Evolutionary conservation across 1,139 yeast species (phyloP).

Genomic region (Hanseniaspora uvarum): DNA sequence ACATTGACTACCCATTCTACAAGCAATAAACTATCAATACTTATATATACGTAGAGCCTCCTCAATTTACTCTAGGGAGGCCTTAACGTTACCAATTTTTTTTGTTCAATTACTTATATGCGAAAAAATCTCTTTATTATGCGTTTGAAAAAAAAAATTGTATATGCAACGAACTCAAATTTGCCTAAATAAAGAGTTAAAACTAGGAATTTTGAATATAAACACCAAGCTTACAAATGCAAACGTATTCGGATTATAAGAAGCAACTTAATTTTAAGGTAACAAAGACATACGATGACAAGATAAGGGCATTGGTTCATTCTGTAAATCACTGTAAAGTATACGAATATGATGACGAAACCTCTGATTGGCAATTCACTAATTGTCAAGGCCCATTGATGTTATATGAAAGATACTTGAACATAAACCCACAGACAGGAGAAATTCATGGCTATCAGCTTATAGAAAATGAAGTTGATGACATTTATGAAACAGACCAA

Average conservation of each 20-base stretch:
- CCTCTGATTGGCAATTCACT: constrained; percentile 70
- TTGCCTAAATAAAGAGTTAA: too few relatives aligned
- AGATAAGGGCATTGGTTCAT: constrained; percentile 60
- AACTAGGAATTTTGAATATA: too few relatives aligned
- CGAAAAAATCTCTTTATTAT: neutral
- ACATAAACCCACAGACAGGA: neutral
- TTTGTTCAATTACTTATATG: too few relatives aligned
- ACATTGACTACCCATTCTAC: constrained; percentile 28
- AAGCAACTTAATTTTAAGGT: constrained; percentile 72
- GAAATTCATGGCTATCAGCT: constrained; percentile 19
- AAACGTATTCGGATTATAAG: constrained; percentile 34
- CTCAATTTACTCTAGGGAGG: too few relatives aligned
- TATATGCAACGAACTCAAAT: too few relatives aligned
- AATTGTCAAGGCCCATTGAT: constrained; percentile 21
- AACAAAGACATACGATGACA: constrained; percentile 72
- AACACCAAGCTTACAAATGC: too few relatives aligned
- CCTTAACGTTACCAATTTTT: too few relatives aligned
- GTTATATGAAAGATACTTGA: constrained; percentile 3
- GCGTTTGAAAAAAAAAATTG: neutral
- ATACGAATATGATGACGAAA: constrained; percentile 57
- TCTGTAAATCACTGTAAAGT: constrained; percentile 60
- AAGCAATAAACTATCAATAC: neutral
- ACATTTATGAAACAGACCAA: constrained; percentile 1
- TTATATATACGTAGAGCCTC: too few relatives aligned
- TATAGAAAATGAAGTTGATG: constrained; percentile 26